phyloP scores from a whole-genome alignment of 257 asterid genomes.

The Jacaranda copaia region DNA sequence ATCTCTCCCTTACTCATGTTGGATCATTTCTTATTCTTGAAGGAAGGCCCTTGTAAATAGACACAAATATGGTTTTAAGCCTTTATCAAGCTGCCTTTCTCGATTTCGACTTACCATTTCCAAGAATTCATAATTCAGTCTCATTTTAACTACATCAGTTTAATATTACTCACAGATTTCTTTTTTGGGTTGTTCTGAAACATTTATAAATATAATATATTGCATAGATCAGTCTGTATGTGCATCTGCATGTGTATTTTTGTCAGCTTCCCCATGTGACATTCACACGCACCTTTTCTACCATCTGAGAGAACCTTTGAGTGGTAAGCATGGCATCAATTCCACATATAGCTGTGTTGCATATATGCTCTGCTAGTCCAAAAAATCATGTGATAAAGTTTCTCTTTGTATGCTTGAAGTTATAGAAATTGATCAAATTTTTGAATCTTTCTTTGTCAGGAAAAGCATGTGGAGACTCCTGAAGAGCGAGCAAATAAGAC shows the following conservation, averaged over 20 bases:
- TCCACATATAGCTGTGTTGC: not conserved
- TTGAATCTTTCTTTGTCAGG: conserved; percentile 49
- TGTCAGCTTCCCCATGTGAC: not conserved
- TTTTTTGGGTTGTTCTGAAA: conserved; percentile 13
- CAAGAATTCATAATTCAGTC: conserved; percentile 10
- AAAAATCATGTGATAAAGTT: not conserved
- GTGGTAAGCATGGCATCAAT: not conserved
- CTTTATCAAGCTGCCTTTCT: conserved; percentile 9
- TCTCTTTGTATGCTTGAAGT: conserved; percentile 24
- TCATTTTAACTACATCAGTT: not conserved
- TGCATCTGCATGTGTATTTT: not conserved
- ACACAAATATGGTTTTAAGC: conserved; percentile 6
- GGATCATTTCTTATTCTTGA: conserved; percentile 22
- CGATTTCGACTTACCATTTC: not conserved
- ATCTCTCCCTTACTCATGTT: not conserved
- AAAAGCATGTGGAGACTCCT: conserved; percentile 72
- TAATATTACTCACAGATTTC: conserved; percentile 8
- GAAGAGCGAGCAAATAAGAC: conserved; percentile 70
- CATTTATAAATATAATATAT: not conserved
- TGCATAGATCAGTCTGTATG: not conserved
- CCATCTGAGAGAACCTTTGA: not conserved
- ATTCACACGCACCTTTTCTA: not conserved
- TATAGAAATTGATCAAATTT: conserved; percentile 5
- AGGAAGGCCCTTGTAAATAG: not conserved
- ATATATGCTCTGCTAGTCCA: conserved; percentile 7